These are phyloP conservation scores for Nannochloropsis gaditana DNA, from an alignment of 108 stramenopile species.

Conservation along the genomic window DNA sequence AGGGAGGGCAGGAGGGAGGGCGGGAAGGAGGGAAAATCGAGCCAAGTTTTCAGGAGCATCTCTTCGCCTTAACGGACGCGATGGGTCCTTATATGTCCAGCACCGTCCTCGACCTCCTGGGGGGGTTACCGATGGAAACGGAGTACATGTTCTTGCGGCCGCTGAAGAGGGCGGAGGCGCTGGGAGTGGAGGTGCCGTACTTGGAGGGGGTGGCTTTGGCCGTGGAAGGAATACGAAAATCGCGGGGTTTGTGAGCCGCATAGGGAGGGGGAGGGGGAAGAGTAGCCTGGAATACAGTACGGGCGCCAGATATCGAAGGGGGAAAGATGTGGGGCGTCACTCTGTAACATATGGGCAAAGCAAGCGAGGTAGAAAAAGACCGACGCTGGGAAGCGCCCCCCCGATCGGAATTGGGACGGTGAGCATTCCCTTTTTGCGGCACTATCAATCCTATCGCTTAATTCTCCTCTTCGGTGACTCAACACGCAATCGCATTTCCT, in stretches of 20 bases:
- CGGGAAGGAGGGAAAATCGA: not conserved
- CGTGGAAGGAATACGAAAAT: not conserved
- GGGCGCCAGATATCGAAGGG: no score
- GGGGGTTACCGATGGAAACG: not conserved
- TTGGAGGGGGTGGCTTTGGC: not conserved
- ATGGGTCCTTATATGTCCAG: not conserved
- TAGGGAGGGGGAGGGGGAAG: not conserved
- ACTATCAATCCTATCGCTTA: not conserved
- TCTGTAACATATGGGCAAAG: no score
- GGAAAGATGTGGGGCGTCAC: no score
- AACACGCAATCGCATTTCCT: constrained; percentile 34
- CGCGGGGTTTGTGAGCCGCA: not conserved
- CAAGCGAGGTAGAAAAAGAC: not conserved
- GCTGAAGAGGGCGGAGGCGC: not conserved
- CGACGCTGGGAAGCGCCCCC: not conserved
- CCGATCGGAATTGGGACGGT: not conserved
- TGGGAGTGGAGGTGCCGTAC: constrained; percentile 2
- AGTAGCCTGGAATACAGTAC: not conserved
- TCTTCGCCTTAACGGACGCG: not conserved
- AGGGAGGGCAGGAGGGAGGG: not conserved
- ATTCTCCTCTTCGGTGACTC: not conserved
- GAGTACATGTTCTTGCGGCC: not conserved
- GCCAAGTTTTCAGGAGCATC: not conserved
- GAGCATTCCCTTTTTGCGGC: not conserved
- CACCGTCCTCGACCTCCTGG: not conserved